phyloP scores from a whole-genome alignment of 495 filamentous ascomycete genomes.

The Xylaria castorea region DNA sequence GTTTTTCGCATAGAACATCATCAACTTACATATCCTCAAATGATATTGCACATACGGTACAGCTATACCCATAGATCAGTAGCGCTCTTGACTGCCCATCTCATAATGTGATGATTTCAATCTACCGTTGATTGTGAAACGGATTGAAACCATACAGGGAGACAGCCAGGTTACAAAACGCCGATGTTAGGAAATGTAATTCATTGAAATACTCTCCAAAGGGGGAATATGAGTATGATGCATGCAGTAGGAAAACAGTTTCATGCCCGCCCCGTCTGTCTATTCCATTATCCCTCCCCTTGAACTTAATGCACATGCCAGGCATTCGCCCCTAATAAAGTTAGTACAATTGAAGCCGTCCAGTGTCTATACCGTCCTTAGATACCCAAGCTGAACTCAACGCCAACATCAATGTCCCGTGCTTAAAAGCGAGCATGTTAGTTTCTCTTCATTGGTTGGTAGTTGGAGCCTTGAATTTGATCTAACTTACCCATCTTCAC shows the following conservation, averaged over 20 bases:
- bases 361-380: slow-evolving; percentile 57
- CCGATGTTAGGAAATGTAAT: slow-evolving; percentile 11
- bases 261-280: slow-evolving; percentile 36
- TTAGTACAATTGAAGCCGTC: slow-evolving; percentile 43
- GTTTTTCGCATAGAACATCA: neutral
- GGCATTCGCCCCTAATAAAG: slow-evolving; percentile 36
- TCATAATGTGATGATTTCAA: neutral
- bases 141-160: neutral
- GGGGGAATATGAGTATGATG: slow-evolving; percentile 27
- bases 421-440: slow-evolving; percentile 53
- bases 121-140: neutral
- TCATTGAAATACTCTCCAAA: slow-evolving; percentile 8
- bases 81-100: neutral
- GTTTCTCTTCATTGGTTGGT: neutral
- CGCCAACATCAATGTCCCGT: slow-evolving; percentile 96
- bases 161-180: neutral
- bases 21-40: slow-evolving; percentile 2
- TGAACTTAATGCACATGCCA: slow-evolving; percentile 28
- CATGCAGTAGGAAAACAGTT: slow-evolving; percentile 40
- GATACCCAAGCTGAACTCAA: slow-evolving; percentile 96
- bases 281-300: slow-evolving; percentile 34
- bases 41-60: neutral
- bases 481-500: slow-evolving; percentile 87
- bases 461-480: slow-evolving; percentile 28
- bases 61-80: neutral